phyloP scores from a whole-genome alignment of 768 basidiomycete genomes.

The Coprinopsis strossmayeri region DNA sequence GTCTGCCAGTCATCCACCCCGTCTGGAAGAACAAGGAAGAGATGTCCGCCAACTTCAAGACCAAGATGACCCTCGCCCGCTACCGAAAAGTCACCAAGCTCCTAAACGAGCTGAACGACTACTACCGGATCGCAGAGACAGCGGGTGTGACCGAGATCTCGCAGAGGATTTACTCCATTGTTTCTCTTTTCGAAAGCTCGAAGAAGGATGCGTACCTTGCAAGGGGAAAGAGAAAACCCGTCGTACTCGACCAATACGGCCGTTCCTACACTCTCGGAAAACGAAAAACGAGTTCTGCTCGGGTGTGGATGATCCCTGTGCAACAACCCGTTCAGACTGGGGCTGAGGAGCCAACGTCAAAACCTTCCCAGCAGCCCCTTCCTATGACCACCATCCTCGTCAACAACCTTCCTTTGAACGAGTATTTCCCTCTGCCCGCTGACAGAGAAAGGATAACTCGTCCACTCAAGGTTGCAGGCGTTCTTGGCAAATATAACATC shows the following conservation, averaged over 20 bases:
- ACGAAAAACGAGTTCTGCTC: conserved; percentile 84
- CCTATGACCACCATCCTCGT: conserved; percentile 66
- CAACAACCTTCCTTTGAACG: conserved; percentile 74
- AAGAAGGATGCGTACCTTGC: conserved; percentile 44
- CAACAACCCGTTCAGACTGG: conserved; percentile 17
- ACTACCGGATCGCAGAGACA: conserved; percentile 49
- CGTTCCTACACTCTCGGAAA: conserved; percentile 81
- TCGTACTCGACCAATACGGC: conserved; percentile 66
- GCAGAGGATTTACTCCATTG: conserved; percentile 39
- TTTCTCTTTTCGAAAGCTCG: conserved; percentile 60
- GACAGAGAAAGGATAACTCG: conserved; percentile 81
- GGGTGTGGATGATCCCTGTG: conserved; percentile 88
- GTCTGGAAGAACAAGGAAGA: conserved; percentile 66
- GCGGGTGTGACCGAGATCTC: conserved; percentile 56
- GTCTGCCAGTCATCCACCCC: conserved; percentile 50
- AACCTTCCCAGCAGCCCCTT: conserved; percentile 23
- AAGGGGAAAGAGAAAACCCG: conserved; percentile 48
- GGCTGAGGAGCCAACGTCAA: conserved; percentile 10
- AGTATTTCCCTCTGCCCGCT: conserved; percentile 67
- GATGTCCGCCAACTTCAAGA: conserved; percentile 50
- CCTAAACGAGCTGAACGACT: conserved; percentile 61
- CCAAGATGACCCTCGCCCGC: conserved; percentile 58
- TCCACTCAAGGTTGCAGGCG: conserved; percentile 78
- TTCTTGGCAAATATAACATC: conserved; percentile 79
- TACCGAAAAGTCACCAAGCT: conserved; percentile 59